Percentiles rank a stretch among this genome's conserved stretches.
These are phyloP conservation scores for Dipteronia dyeriana DNA, from an alignment of 345 rosid species.

Conservation along the genomic window DNA sequence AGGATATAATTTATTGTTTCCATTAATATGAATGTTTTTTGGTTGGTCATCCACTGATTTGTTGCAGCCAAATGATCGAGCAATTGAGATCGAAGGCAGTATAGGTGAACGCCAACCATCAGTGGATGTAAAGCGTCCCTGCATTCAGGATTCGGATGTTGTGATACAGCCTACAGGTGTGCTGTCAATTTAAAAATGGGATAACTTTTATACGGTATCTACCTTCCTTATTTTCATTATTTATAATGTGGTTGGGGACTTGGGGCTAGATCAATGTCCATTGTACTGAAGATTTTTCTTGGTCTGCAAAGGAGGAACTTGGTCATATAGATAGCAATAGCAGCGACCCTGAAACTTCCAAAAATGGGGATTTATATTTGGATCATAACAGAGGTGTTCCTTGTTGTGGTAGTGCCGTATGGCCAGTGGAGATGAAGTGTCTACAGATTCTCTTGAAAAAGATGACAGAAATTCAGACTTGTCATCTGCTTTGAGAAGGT, in stretches of 20 bases:
- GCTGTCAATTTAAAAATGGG: conserved; percentile 12
- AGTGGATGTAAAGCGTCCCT: conserved; percentile 39
- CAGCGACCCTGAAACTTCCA: conserved; percentile 20
- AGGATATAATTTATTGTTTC: neutral
- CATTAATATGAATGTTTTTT: neutral
- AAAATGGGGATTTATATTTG: conserved; percentile 22
- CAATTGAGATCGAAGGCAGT: conserved; percentile 60
- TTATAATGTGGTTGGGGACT: conserved; percentile 29
- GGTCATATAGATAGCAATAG: conserved; percentile 20
- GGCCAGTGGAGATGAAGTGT: conserved; percentile 31
- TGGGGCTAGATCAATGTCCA: conserved; percentile 54
- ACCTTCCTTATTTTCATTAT: conserved; percentile 8
- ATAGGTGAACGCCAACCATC: conserved; percentile 57
- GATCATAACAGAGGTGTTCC: conserved; percentile 18
- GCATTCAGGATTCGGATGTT: conserved; percentile 55
- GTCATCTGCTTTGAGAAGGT: conserved; percentile 33
- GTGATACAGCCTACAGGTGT: conserved; percentile 75
- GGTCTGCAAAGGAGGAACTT: conserved; percentile 29
- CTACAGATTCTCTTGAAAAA: conserved; percentile 30
- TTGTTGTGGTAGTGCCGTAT: conserved; percentile 26
- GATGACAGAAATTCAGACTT: conserved; percentile 18
- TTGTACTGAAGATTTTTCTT: conserved; percentile 37
- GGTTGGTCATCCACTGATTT: conserved; percentile 8
- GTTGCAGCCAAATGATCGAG: conserved; percentile 53
- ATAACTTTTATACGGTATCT: conserved; percentile 16